A percentile compares a stretch with the other conserved stretches of the same genome.
phyloP scores from a whole-genome alignment of 805 yeast genomes.

The Kazachstania kunashirensis region DNA sequence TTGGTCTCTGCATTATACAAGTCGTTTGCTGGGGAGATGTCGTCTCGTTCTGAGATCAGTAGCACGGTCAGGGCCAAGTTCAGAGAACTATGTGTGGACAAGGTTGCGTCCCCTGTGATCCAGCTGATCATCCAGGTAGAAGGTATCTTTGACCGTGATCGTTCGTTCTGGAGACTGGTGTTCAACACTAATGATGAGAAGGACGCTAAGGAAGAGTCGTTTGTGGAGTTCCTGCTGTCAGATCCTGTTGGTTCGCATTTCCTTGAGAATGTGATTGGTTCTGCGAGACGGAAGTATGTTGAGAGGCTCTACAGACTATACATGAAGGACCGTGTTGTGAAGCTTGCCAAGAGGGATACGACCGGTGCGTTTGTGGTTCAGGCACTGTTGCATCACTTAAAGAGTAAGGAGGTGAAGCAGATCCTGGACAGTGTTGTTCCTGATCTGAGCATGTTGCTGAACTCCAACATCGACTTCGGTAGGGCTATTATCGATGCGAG shows the following conservation, averaged over 20 bases:
- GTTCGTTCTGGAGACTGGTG: constrained; percentile 57
- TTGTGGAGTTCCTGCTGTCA: constrained; percentile 71
- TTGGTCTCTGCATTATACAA: constrained; percentile 36
- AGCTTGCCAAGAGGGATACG: constrained; percentile 70
- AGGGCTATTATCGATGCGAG: constrained; percentile 60
- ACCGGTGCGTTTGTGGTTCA: constrained; percentile 77
- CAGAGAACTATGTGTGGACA: constrained; percentile 68
- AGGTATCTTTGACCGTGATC: constrained; percentile 66
- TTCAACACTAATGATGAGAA: constrained; percentile 45
- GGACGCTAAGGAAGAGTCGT: constrained; percentile 60
- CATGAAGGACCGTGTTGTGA: constrained; percentile 64
- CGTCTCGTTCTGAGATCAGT: constrained; percentile 24
- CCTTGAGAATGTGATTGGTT: constrained; percentile 59
- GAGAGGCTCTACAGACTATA: constrained; percentile 61
- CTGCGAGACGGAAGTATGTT: constrained; percentile 56
- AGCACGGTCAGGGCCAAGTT: constrained; percentile 37
- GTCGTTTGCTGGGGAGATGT: constrained; percentile 22
- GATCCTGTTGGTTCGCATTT: constrained; percentile 94
- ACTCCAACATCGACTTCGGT: constrained; percentile 63
- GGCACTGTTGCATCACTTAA: constrained; percentile 54
- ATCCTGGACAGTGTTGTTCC: constrained; percentile 61
- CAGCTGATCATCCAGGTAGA: constrained; percentile 73
- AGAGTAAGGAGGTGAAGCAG: constrained; percentile 49
- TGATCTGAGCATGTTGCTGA: constrained; percentile 48
- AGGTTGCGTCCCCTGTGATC: constrained; percentile 78